phyloP scores from a whole-genome alignment of 2,329 filamentous ascomycete genomes.

The Trichoderma breve region DNA sequence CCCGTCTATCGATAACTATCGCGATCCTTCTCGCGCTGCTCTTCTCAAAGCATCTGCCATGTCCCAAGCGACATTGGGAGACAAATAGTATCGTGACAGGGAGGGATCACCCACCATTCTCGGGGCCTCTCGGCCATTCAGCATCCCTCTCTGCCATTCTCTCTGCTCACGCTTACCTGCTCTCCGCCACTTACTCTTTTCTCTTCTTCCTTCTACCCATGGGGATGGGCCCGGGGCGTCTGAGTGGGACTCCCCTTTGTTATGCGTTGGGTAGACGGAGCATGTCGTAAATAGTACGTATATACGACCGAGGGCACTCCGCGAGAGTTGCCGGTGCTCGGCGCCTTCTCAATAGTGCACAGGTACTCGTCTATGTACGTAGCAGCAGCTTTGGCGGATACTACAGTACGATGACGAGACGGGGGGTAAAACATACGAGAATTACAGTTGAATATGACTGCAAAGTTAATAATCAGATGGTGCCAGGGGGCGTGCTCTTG shows the following conservation, averaged over 20 bases:
- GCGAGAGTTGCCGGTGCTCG: slow-evolving; percentile 7
- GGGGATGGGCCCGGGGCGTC: background rate
- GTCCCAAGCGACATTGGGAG: background rate
- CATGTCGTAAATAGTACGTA: slow-evolving; percentile 11
- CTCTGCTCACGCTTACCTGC: background rate
- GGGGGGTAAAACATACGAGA: background rate
- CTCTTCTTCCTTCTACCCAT: background rate
- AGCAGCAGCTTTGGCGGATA: background rate
- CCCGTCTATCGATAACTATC: background rate
- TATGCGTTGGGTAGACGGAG: slow-evolving; percentile 14
- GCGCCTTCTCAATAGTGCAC: background rate
- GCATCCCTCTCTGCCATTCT: background rate
- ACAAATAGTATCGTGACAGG: background rate
- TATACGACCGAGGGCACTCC: slow-evolving; percentile 18
- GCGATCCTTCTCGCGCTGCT: background rate
- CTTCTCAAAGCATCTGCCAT: background rate
- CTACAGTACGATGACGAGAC: background rate
- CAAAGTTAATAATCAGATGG: background rate
- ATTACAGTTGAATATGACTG: background rate
- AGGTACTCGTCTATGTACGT: background rate
- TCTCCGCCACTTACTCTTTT: background rate
- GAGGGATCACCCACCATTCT: background rate
- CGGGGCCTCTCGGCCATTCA: slow-evolving; percentile 17
- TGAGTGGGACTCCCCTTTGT: slow-evolving; percentile 16
- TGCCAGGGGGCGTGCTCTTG: background rate